Percentiles rank a stretch among this genome's conserved stretches.
Conservation (phyloP, 2,329 filamentous ascomycete genomes). For the Boeremia exigua region DNA sequence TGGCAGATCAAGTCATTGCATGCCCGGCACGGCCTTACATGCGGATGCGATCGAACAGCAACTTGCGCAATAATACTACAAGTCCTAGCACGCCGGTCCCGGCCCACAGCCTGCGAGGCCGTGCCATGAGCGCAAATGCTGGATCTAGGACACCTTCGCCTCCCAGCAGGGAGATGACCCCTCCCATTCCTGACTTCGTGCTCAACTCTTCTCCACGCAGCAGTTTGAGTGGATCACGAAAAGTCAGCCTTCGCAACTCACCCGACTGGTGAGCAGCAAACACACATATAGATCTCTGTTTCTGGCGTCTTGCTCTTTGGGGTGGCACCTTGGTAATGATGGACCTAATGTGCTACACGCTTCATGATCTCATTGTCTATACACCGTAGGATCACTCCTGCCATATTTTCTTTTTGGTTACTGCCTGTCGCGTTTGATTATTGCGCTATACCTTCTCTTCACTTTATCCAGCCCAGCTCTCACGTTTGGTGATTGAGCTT, state of each 20-base stretch:
- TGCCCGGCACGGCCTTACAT: constrained; percentile 44
- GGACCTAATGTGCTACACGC: constrained; percentile 4
- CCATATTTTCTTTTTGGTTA: background rate
- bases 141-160: constrained; percentile 43
- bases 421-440: constrained; percentile 7
- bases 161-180: constrained; percentile 48
- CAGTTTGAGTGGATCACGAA: constrained; percentile 42
- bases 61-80: constrained; percentile 26
- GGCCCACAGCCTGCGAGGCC: constrained; percentile 32
- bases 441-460: constrained; percentile 13
- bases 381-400: background rate
- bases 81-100: constrained; percentile 33
- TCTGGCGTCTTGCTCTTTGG: background rate
- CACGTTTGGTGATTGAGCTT: constrained; percentile 13
- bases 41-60: constrained; percentile 46
- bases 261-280: constrained; percentile 24
- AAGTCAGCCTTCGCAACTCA: constrained; percentile 36
- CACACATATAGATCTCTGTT: background rate
- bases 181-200: constrained; percentile 53
- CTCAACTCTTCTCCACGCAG: constrained; percentile 49
- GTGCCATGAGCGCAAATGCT: constrained; percentile 24
- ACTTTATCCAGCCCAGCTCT: constrained; percentile 7
- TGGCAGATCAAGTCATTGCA: constrained; percentile 68
- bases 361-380: constrained; percentile 4
- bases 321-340: constrained; percentile 14